Evolutionary conservation across 345 rosid species (phyloP), one percentile per base, ranked within the genome.

Genomic region (Sonneratia caseolaris): DNA sequence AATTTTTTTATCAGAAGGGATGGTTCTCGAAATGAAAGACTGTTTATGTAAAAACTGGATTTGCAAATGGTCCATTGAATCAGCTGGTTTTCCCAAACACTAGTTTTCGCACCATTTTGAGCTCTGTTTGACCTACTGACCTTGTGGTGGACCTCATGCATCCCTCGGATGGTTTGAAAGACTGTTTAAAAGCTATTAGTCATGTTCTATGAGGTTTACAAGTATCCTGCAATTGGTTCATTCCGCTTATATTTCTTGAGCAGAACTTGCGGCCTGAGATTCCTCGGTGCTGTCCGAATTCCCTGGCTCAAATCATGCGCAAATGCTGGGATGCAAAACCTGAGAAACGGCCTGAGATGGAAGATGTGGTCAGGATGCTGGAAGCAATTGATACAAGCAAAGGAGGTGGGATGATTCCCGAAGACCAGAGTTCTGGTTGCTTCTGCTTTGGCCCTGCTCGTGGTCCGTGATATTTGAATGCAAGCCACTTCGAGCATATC

Each of bases 381-480:
- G 95, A 94, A 84, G 89, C 81, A 4, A 70, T 94, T 32, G 87
- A 94, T 85, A 91, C 97, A 2, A 86, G 82, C 82, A 94, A 85
- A 81, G 97, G 97, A 37, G 97, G 97, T 38, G 98, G 98, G 77
- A 94, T 94, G 98, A 91, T 91, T 73, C 92, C 97, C 0, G 97
- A 91, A 5, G 97, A 83, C 82, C 88, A 89, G 74, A 66, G 69
- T 12, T 27, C 82, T 0, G 78, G 85, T n/a, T 94, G 97, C 74
- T 85, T 94, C 77, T 94, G 98, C 71, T 90, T 94, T 43, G 79
- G 79, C 68, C 87, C 89, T 0, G 70, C 76, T 64, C 97, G 96
- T 36, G 98, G 97, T 11, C 98, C 98, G 27, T 94, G 76, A 87
- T 43, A 12, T n/a, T 38, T 40, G 66, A 62, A 62, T 62, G 37